Base-by-base conservation (phyloP, 345 rosid genomes). In the Lumnitzera racemosa region DNA sequence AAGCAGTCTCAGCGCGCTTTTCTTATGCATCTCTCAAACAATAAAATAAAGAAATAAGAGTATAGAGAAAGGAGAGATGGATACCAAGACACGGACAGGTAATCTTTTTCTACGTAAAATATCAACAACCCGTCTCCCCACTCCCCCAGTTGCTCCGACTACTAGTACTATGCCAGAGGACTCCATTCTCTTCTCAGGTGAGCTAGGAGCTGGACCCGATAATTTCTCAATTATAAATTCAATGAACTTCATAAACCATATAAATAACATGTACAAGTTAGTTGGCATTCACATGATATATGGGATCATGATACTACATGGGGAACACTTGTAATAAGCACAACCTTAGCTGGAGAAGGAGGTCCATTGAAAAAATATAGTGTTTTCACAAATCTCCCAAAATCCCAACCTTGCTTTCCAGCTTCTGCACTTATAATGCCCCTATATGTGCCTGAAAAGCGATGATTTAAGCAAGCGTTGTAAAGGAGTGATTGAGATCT, bases 111-210 rank as follows among this genome's bases (percentile, higher is more conserved):
- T 67, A 70, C 70, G 75, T 64, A 92, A 76, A 49, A 84, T 63
- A 61, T 84, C 78, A 55, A 92, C 96, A 8, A 85, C 88, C 51
- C 96, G 81, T 74, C 83, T 87, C 62, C 98, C 98, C 14, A 92
- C 96, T 65, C 98, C 97, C 58, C 98, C 97, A 1, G 98, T 92
- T 74, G 96, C 96, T 61, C 98, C 98, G 71, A 83, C 83, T 14
- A 92, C 97, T 57, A 92, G 85, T 54, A 85, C 74, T 41, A 80
- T 68, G 31, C 78, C 88, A 23, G 87, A 62, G 66, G 77, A 67
- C 53, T 72, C 84, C 96, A 85, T 92, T 63, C 57, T 51, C 12
- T 54, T 70, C 15, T 49, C 62, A 0, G 77, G 58, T 69, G 78
- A 80, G 56, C 80, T 57, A 7, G 77, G 70, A 14, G 81, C 74